Evolutionary conservation across 495 filamentous ascomycete species (phyloP).

Genomic region (Neurospora sp.): DNA sequence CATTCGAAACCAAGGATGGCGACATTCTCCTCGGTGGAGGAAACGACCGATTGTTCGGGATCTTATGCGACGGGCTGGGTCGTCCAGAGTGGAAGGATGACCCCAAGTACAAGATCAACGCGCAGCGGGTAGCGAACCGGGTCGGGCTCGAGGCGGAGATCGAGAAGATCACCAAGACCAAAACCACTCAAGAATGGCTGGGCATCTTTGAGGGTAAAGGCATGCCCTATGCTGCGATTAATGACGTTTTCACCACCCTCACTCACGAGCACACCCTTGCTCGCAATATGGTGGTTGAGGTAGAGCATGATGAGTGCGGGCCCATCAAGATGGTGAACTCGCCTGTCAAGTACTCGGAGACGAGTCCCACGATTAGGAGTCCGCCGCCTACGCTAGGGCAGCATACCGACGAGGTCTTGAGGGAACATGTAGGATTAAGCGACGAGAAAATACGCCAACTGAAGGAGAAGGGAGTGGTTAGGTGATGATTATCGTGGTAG

Average conservation of each 20-base stretch:
- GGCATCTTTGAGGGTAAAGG: slow-evolving; percentile 78
- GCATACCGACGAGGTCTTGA: slow-evolving; percentile 81
- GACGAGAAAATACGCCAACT: slow-evolving; percentile 51
- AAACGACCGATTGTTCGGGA: slow-evolving; percentile 83
- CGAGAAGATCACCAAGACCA: slow-evolving; percentile 58
- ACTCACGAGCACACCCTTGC: slow-evolving; percentile 80
- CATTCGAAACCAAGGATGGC: slow-evolving; percentile 87
- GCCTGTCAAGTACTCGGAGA: slow-evolving; percentile 90
- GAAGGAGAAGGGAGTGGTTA: slow-evolving; percentile 58
- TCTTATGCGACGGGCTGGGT: slow-evolving; percentile 70
- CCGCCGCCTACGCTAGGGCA: slow-evolving; percentile 82
- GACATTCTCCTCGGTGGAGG: slow-evolving; percentile 89
- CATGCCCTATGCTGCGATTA: slow-evolving; percentile 91
- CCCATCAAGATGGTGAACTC: slow-evolving; percentile 85
- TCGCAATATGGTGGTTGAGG: slow-evolving; percentile 76
- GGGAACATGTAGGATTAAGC: slow-evolving; percentile 53
- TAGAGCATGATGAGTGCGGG: slow-evolving; percentile 75
- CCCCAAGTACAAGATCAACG: slow-evolving; percentile 66
- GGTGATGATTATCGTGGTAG: slow-evolving; percentile 26
- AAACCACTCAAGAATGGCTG: slow-evolving; percentile 85
- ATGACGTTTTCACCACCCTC: slow-evolving; percentile 77
- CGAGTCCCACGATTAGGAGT: slow-evolving; percentile 62
- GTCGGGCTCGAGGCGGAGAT: slow-evolving; percentile 66
- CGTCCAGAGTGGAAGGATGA: slow-evolving; percentile 73
- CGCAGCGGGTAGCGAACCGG: slow-evolving; percentile 70